Percentiles rank a stretch among this genome's conserved stretches.
Evolutionary conservation across 176 grass and related monocot species (phyloP).

Genomic region (Paspalum vaginatum): DNA sequence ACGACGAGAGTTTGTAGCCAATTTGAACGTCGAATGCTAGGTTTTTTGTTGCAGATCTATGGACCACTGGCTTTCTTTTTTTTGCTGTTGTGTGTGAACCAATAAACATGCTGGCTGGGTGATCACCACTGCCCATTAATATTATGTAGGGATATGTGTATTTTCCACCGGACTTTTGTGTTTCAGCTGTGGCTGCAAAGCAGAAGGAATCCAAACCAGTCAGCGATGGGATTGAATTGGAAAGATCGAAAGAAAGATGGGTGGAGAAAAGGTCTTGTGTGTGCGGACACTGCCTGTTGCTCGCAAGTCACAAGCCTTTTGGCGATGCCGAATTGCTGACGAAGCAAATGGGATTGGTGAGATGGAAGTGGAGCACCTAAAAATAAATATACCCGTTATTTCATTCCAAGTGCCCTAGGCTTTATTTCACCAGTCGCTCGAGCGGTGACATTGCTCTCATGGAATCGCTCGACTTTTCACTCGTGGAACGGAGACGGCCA

Average conservation of each 20-base stretch:
- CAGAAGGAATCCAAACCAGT: background rate
- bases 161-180: background rate
- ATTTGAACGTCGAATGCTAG: background rate
- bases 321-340: conserved; percentile 33
- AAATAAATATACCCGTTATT: background rate
- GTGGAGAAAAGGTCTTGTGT: conserved; percentile 12
- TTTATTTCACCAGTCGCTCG: conserved; percentile 3
- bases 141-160: background rate
- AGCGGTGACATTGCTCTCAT: background rate
- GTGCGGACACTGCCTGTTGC: background rate
- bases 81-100: background rate
- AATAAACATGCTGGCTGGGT: background rate
- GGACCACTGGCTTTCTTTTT: background rate
- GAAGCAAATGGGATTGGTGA: conserved; percentile 47
- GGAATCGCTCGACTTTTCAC: conserved; percentile 35
- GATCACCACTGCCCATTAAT: background rate
- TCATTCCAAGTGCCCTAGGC: background rate
- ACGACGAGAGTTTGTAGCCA: background rate
- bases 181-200: conserved; percentile 10
- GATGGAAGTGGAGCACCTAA: conserved; percentile 43
- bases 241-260: background rate
- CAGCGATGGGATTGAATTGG: conserved; percentile 2
- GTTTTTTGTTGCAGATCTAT: background rate
- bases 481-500: conserved; percentile 5
- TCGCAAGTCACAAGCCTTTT: conserved; percentile 28